Conservation (phyloP, 352 stramenopile species). For the Phytophthora melonis region DNA sequence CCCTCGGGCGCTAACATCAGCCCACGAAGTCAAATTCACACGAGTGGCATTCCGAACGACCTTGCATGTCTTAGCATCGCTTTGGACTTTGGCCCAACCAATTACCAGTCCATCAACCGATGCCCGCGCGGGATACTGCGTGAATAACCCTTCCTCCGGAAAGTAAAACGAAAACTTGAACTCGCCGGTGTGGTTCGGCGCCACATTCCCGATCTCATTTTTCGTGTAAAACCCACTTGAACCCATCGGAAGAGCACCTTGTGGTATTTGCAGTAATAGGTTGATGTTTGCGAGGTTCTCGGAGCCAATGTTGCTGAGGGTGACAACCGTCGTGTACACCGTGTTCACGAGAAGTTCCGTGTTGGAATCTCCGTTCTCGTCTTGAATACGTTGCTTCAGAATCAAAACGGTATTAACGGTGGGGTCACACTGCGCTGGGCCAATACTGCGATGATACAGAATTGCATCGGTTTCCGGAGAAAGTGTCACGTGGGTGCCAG, state of each 20-base stretch:
- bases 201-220: slow-evolving; percentile 47
- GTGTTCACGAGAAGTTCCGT: slow-evolving; percentile 62
- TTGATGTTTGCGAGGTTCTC: slow-evolving; percentile 44
- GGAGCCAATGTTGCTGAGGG: slow-evolving; percentile 64
- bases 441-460: slow-evolving; percentile 67
- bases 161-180: slow-evolving; percentile 73
- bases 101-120: slow-evolving; percentile 50
- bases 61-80: slow-evolving; percentile 16
- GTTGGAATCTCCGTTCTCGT: slow-evolving; percentile 27
- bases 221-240: slow-evolving; percentile 57
- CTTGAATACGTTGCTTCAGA: slow-evolving; percentile 58
- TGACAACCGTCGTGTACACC: slow-evolving; percentile 60
- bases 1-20: slow-evolving; percentile 56
- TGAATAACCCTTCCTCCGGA: slow-evolving; percentile 50
- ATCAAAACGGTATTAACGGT: slow-evolving; percentile 54
- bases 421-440: slow-evolving; percentile 20
- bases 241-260: slow-evolving; percentile 58
- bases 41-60: slow-evolving; percentile 42
- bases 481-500: slow-evolving; percentile 25
- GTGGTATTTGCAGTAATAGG: slow-evolving; percentile 73
- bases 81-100: slow-evolving; percentile 42
- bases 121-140: slow-evolving; percentile 62
- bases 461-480: slow-evolving; percentile 37
- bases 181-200: slow-evolving; percentile 50
- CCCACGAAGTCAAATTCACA: slow-evolving; percentile 70